Conservation (phyloP, 805 yeast genomes). For the Kodamaea hsintzibuensis region DNA sequence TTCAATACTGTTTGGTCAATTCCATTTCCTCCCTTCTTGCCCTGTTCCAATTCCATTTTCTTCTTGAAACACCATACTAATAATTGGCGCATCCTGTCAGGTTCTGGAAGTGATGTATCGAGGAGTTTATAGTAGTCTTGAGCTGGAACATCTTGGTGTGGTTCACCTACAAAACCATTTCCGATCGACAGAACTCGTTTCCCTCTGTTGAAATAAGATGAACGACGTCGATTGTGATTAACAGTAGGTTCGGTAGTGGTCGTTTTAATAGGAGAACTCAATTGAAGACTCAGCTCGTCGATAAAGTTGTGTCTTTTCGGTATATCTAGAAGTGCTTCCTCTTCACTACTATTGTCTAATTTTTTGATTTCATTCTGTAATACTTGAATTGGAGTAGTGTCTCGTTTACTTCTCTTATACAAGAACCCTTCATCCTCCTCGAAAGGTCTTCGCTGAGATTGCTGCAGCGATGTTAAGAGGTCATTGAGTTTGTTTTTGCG, state of each 20-base stretch:
- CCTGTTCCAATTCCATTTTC: constrained; percentile 29
- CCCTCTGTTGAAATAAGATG: constrained; percentile 61
- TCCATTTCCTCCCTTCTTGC: constrained; percentile 17
- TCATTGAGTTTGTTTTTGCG: constrained; percentile 22
- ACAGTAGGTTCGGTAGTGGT: background rate
- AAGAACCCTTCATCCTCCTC: constrained; percentile 36
- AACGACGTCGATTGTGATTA: constrained; percentile 32
- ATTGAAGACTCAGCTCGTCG: constrained; percentile 14
- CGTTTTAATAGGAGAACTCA: constrained; percentile 12
- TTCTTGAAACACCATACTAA: constrained; percentile 67
- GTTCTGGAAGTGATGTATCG: constrained; percentile 64
- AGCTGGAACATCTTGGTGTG: constrained; percentile 60
- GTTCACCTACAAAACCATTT: constrained; percentile 66
- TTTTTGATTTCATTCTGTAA: constrained; percentile 2
- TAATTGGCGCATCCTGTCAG: constrained; percentile 70
- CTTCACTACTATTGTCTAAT: background rate
- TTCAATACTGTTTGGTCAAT: constrained; percentile 42
- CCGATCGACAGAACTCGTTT: constrained; percentile 74
- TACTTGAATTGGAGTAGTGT: constrained; percentile 4
- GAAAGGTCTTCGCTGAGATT: background rate
- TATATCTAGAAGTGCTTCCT: background rate
- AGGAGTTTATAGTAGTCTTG: constrained; percentile 61
- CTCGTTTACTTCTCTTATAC: constrained; percentile 25
- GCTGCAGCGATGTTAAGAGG: constrained; percentile 14
- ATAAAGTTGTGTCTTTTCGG: constrained; percentile 15